Base-by-base conservation (phyloP, 495 filamentous ascomycete species). In the Margaritispora aquatica region DNA sequence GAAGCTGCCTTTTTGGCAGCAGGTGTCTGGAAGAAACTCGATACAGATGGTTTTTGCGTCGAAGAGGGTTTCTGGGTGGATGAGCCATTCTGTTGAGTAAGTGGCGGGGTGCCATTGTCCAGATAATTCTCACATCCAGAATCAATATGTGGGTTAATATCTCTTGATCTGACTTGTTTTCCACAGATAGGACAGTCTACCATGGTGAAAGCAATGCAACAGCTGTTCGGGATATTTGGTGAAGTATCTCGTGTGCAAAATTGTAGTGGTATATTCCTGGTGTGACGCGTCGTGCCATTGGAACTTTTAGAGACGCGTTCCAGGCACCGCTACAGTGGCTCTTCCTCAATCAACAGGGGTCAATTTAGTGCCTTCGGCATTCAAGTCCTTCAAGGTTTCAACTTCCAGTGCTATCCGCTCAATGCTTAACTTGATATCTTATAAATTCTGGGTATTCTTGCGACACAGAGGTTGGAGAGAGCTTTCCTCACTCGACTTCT, bases 141-240 rank as follows among this genome's bases (percentile, higher is more conserved):
- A 71, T 98, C 94, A 63, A 98, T 84, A 69, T 98, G 94, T 51
- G 80, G 77, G 70, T 98, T 98, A 75, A 98, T 98, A 58, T 88
- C 82, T 55, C 74, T 64, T 54, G 87, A 75, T 53, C 85, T 81
- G 61, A 97, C 92, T 41, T 79, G 74, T 61, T 90, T 88, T 51
- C 80, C 76, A 73, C 94, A 98, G 57, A 92, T 89, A 5, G 94
- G 94, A 68, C 94, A 98, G 57, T 80, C 80, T 29, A 98, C 92
- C 85, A 88, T 90, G 65, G 26, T 66, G 56, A 21, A 1, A 11
- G 23, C 41, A 44, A 8, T n/a, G 38, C 15, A n/a, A n/a, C 29
- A 44, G 15, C n/a, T n/a, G n/a, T n/a, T 8, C 38, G 3, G 15
- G 19, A 2, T 44, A 17, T 44, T 9, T 2, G 11, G 38, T 9